Base-by-base conservation (phyloP, 257 asterid species). In the Solanum virginianum region DNA sequence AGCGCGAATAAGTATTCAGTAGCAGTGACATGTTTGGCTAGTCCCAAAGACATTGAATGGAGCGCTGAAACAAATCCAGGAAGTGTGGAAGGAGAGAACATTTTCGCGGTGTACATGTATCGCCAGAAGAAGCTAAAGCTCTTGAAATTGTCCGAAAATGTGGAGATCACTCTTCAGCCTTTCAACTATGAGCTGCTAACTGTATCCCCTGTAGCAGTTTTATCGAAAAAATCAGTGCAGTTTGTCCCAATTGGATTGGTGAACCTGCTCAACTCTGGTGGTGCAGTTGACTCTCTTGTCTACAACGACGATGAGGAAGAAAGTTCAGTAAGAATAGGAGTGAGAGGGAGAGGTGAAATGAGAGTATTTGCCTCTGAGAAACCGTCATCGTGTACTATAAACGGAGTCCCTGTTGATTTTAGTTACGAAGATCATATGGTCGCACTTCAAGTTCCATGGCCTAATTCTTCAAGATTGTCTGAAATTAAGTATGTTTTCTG, bases 181-280 rank as follows among this genome's bases (percentile, higher is more conserved):
- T 91, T 89, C 68, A 17, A 88, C 65, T 91, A 85, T 55, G 93
- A 90, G 60, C 89, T 89, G 11, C 14, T 91, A 3, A 87, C 89
- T 0, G 88, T 91, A 14, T 81, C 87, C 22, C 92, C 90, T 2
- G 87, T 87, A 32, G 45, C 43, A 51, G 84, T 85, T 22, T 10
- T 91, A 16, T 60, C 88, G 11, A 32, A 7, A 24, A 87, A 84
- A 6, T 41, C 56, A 2, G 86, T 88, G n/a, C 90, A 86, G 57
- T 88, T 89, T 85, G 90, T 91, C 7, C 91, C 91, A 4, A 88
- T 91, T 47, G 92, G 92, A 56, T 71, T 89, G 54, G 92, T 82
- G 63, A 89, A 88, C 79, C 89, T 91, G 93, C 90, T 89, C 83
- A 91, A 91, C 72, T 81, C 92, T 16, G 91, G 90, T 22, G 89